Conservation (phyloP, 2,329 filamentous ascomycete species). For the Cladosporium sp. region DNA sequence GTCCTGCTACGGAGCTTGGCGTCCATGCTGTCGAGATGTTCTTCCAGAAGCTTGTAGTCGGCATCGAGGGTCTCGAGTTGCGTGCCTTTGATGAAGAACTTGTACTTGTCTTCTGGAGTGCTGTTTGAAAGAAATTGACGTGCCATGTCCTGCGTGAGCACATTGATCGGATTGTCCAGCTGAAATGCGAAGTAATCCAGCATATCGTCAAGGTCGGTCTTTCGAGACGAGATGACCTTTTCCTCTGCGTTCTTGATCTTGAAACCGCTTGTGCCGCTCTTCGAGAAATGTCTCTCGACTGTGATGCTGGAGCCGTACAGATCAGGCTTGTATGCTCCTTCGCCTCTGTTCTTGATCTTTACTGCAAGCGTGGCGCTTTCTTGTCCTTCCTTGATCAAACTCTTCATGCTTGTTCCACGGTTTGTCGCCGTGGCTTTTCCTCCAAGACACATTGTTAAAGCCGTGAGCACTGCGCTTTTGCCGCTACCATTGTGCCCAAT, state of each 20-base stretch:
- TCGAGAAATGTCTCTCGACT: constrained; percentile 86
- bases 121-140: constrained; percentile 89
- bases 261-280: constrained; percentile 73
- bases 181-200: constrained; percentile 91
- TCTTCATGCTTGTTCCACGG: constrained; percentile 83
- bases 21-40: constrained; percentile 72
- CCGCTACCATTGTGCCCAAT: constrained; percentile 97
- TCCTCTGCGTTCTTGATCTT: constrained; percentile 76
- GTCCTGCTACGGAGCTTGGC: constrained; percentile 61
- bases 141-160: constrained; percentile 92
- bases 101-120: constrained; percentile 82
- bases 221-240: constrained; percentile 76
- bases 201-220: constrained; percentile 85
- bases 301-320: constrained; percentile 81
- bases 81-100: constrained; percentile 92
- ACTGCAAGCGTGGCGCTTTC: constrained; percentile 75
- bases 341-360: constrained; percentile 85
- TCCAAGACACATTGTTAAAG: constrained; percentile 89
- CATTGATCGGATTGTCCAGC: constrained; percentile 94
- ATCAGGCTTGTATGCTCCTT: constrained; percentile 79
- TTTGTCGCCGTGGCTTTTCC: constrained; percentile 93
- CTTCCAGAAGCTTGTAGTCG: constrained; percentile 82
- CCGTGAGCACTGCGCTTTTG: constrained; percentile 93
- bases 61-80: constrained; percentile 89
- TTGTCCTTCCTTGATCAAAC: constrained; percentile 84